Evolutionary conservation across 768 basidiomycete genomes (phyloP), one percentile per base, ranked within the genome.

Genomic region (Mycena epipterygia): DNA sequence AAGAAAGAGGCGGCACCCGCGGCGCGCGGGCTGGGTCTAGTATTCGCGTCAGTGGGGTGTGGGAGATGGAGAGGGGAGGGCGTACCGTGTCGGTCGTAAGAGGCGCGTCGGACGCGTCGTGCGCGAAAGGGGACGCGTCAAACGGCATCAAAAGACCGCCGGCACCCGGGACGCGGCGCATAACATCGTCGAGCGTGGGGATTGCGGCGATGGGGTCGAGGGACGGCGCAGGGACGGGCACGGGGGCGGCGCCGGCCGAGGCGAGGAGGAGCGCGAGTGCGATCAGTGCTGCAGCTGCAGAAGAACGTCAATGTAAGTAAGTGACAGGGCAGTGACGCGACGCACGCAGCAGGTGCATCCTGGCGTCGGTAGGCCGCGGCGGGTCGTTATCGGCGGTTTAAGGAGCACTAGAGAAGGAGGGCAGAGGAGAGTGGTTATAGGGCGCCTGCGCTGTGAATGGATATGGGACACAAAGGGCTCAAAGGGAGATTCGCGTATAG

Each of bases 311-410:
- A 2, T 14, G 32, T 9, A 48, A 25, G n/a, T n/a, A n/a, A n/a
- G n/a, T 29, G 1, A 37, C 4, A 25, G 37, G 21, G 49, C 23
- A n/a, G n/a, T 8, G 35, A 3, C 12, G 21, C 11, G 42, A 57
- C 64, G 44, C 46, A 66, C 64, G 11, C 7, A 55, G 41, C 39
- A 57, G 37, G 27, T 32, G 63, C 63, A 64, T 64, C 51, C 37
- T 41, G 60, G 44, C n/a, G 35, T 42, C 62, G 51, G 32, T n/a
- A n/a, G 37, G 14, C 37, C 25, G 27, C 32, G 60, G 46, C 60
- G 39, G 60, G 30, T 25, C 25, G 56, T n/a, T 17, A 46, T 61
- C 60, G 60, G 49, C 21, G 37, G 48, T 27, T 62, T 46, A 46
- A 49, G 32, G 59, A 27, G 60, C 46, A 33, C 60, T 44, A 49